Conservation (phyloP, 2,329 filamentous ascomycete genomes). For the Arthrobotrys entomopaga region DNA sequence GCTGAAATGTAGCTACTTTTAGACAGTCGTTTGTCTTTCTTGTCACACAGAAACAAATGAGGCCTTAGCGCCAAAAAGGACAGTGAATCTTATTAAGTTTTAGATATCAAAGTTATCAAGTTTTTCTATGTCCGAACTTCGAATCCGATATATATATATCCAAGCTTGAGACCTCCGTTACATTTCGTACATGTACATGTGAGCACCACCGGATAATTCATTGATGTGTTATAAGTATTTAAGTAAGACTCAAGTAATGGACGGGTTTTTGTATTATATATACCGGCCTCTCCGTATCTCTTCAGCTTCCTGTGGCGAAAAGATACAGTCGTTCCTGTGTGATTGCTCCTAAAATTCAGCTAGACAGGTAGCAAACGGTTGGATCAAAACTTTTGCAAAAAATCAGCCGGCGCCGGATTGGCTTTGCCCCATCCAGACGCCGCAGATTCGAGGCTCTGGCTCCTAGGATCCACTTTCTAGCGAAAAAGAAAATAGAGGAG, state of each 20-base stretch:
- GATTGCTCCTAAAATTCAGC: constrained; percentile 10
- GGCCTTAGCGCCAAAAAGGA: constrained; percentile 25
- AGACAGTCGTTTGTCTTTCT: constrained; percentile 13
- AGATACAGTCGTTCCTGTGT: background rate
- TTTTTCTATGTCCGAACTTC: background rate
- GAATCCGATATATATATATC: background rate
- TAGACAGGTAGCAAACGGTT: constrained; percentile 28
- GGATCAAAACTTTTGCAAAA: background rate
- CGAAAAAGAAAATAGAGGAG: background rate
- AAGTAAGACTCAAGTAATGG: too few species aligned
- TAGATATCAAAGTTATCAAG: background rate
- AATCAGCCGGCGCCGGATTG: constrained; percentile 20
- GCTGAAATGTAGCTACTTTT: constrained; percentile 25
- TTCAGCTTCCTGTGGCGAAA: constrained; percentile 15
- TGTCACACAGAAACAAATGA: constrained; percentile 22
- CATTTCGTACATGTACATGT: background rate
- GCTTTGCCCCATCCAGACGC: constrained; percentile 32
- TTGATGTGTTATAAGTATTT: too few species aligned
- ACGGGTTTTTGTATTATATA: too few species aligned
- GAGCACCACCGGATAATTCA: background rate
- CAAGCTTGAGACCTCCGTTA: background rate
- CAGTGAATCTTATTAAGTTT: constrained; percentile 22
- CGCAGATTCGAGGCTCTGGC: constrained; percentile 11
- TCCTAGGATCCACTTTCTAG: background rate
- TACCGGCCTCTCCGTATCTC: background rate